Percentiles rank a stretch among this genome's conserved stretches.
These are phyloP conservation scores for Elsinoe australis DNA, from an alignment of 2,329 filamentous ascomycete genomes.

Conservation along the genomic window DNA sequence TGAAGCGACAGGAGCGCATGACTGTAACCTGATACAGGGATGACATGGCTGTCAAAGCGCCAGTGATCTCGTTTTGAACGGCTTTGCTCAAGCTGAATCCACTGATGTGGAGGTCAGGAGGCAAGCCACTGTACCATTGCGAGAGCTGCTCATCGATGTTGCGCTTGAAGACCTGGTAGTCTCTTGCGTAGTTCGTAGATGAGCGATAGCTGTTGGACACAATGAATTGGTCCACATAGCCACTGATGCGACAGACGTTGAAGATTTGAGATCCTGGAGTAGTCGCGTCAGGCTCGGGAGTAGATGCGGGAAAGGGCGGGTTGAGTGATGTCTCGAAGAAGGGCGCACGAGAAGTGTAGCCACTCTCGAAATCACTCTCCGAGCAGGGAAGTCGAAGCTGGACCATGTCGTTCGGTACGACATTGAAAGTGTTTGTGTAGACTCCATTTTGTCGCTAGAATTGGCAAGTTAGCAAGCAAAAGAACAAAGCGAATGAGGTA, in stretches of 20 bases:
- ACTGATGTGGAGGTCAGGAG: slow-evolving; percentile 48
- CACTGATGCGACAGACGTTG: slow-evolving; percentile 51
- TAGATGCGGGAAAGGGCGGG: background rate
- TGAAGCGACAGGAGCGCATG: slow-evolving; percentile 59
- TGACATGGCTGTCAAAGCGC: slow-evolving; percentile 57
- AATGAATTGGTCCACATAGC: slow-evolving; percentile 54
- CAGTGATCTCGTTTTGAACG: slow-evolving; percentile 47
- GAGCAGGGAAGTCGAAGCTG: slow-evolving; percentile 60
- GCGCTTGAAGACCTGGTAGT: slow-evolving; percentile 47
- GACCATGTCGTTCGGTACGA: slow-evolving; percentile 57
- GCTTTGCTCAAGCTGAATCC: slow-evolving; percentile 51
- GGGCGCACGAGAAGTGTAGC: slow-evolving; percentile 50
- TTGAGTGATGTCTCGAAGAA: slow-evolving; percentile 39
- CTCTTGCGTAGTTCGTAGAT: slow-evolving; percentile 36
- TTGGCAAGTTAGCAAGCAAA: no score
- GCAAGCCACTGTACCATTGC: slow-evolving; percentile 53
- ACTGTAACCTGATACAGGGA: slow-evolving; percentile 57
- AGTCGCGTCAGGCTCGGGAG: background rate
- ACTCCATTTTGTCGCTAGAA: slow-evolving; percentile 51
- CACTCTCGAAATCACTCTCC: slow-evolving; percentile 54
- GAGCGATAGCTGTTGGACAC: slow-evolving; percentile 46
- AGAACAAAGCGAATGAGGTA: no score
- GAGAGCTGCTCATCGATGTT: slow-evolving; percentile 46
- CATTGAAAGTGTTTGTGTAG: slow-evolving; percentile 43
- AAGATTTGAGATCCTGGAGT: slow-evolving; percentile 17